Conservation (phyloP, 148 eudicot species). For the Nyssa sinensis region DNA sequence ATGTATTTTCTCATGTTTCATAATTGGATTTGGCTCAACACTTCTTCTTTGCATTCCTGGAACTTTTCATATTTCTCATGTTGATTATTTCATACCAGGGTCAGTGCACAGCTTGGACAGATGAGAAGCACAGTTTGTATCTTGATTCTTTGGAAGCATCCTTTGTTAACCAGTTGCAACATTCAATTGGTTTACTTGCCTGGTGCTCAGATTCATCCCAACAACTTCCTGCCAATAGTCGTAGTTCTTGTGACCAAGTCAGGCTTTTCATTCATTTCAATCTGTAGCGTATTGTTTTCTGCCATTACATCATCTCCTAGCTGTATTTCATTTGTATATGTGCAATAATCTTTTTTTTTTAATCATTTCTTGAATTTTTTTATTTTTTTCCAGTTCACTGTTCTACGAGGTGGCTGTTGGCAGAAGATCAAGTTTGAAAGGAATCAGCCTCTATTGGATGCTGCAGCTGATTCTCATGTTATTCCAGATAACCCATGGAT, state of each 20-base stretch:
- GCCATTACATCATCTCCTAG: neutral
- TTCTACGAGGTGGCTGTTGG: constrained; percentile 21
- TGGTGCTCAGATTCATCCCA: constrained; percentile 7
- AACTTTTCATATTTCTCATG: neutral
- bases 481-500: constrained; percentile 7
- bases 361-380: neutral
- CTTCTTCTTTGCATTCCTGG: neutral
- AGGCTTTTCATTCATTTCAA: neutral
- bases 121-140: constrained; percentile 38
- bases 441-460: neutral
- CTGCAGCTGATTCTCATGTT: constrained; percentile 21
- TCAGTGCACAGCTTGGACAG: constrained; percentile 27
- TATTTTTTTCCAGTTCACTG: constrained; percentile 17
- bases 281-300: neutral
- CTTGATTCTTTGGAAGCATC: constrained; percentile 39
- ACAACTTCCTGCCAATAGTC: neutral
- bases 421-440: constrained; percentile 17
- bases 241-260: constrained; percentile 23
- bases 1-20: neutral
- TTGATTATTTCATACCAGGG: constrained; percentile 12
- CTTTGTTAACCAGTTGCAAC: constrained; percentile 39
- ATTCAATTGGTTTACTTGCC: constrained; percentile 22
- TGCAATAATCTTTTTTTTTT: neutral
- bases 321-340: neutral
- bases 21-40: neutral